A percentile compares a stretch with the other conserved stretches of the same genome.
Evolutionary conservation across 768 basidiomycete genomes (phyloP).

Genomic region (Tricholoma sp.): DNA sequence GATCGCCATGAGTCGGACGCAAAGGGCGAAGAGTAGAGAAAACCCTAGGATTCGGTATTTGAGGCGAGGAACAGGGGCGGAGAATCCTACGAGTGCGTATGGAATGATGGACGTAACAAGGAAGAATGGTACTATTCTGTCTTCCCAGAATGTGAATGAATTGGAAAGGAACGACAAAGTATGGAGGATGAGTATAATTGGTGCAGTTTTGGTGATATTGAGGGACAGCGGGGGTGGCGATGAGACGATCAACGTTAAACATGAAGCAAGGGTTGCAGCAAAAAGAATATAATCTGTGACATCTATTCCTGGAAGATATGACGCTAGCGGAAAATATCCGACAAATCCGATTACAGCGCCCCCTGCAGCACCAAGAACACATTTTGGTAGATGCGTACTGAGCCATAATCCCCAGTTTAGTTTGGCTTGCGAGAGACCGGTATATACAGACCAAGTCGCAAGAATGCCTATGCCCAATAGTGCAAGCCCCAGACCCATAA

Average conservation of each 20-base stretch:
- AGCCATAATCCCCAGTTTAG: conserved; percentile 43
- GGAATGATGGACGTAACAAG: conserved; percentile 60
- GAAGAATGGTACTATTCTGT: conserved; percentile 73
- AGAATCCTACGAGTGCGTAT: conserved; percentile 53
- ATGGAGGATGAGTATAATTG: conserved; percentile 62
- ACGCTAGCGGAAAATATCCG: conserved; percentile 24
- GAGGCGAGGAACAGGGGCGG: conserved; percentile 64
- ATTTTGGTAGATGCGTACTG: conserved; percentile 22
- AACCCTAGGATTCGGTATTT: conserved; percentile 74
- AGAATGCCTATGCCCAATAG: conserved; percentile 53
- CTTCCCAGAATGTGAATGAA: conserved; percentile 98
- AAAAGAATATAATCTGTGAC: conserved; percentile 49
- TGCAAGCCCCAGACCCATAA: conserved; percentile 70
- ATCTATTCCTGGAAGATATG: conserved; percentile 41
- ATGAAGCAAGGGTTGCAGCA: conserved; percentile 40
- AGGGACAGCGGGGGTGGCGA: conserved; percentile 32
- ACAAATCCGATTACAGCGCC: conserved; percentile 34
- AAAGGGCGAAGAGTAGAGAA: conserved; percentile 56
- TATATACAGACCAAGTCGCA: conserved; percentile 52
- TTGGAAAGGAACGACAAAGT: conserved; percentile 81
- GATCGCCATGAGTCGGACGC: conserved; percentile 68
- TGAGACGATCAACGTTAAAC: conserved; percentile 37
- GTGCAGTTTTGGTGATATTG: conserved; percentile 24
- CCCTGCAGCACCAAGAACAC: conserved; percentile 30
- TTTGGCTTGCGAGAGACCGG: conserved; percentile 34